Evolutionary conservation across 1,139 yeast genomes (phyloP).

Genomic region (Zygosaccharomyces pseudobailii): DNA sequence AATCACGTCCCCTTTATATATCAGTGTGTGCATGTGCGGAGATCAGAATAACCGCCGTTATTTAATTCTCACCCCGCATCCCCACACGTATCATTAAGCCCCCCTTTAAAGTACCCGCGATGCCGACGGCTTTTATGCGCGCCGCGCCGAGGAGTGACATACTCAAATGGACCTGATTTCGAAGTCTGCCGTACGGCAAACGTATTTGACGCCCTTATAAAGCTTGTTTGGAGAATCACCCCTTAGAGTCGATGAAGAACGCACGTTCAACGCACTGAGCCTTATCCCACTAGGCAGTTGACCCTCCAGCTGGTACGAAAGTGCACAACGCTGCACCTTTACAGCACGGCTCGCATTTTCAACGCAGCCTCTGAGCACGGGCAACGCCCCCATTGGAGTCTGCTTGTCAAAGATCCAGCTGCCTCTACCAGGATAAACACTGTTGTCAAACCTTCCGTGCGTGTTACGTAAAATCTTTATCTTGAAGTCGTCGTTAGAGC

Average conservation of each 20-base stretch:
- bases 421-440: conserved; percentile 46
- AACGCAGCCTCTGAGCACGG: conserved; percentile 60
- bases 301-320: conserved; percentile 62
- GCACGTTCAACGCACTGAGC: conserved; percentile 61
- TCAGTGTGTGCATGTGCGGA: background rate
- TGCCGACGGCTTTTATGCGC: background rate
- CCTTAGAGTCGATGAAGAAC: conserved; percentile 14
- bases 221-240: conserved; percentile 52
- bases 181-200: conserved; percentile 60
- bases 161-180: conserved; percentile 37
- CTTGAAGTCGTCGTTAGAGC: conserved; percentile 10
- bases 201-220: conserved; percentile 87
- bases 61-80: background rate
- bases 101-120: conserved; percentile 3
- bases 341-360: conserved; percentile 18
- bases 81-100: background rate
- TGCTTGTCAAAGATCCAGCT: conserved; percentile 68
- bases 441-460: conserved; percentile 37
- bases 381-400: conserved; percentile 60
- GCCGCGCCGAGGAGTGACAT: background rate
- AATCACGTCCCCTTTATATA: background rate
- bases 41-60: conserved; percentile 6
- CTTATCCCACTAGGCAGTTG: conserved; percentile 70
- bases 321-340: conserved; percentile 37
- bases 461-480: conserved; percentile 28